These are phyloP conservation scores for Verticillium albo-atrum DNA, from an alignment of 2,329 filamentous ascomycete genomes.

Conservation along the genomic window DNA sequence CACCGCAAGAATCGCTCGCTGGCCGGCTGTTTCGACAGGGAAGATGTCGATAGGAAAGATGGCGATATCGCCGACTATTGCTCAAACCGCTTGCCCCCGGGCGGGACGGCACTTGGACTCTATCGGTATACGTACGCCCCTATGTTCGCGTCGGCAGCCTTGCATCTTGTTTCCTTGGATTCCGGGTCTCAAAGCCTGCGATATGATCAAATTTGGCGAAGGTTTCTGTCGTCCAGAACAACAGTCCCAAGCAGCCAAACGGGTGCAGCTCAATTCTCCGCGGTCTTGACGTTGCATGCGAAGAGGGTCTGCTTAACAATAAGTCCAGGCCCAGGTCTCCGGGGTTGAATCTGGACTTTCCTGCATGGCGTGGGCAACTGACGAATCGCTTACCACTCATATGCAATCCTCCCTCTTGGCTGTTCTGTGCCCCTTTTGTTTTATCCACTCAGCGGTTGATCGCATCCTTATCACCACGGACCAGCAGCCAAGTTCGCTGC, in stretches of 20 bases:
- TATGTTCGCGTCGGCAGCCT: not conserved
- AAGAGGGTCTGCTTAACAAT: too few species aligned
- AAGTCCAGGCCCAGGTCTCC: too few species aligned
- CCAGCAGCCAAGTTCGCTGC: not conserved
- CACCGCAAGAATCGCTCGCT: constrained; percentile 4
- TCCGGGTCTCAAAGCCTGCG: too few species aligned
- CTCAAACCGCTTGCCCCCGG: not conserved
- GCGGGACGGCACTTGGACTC: not conserved
- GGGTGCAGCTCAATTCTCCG: not conserved
- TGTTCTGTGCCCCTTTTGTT: not conserved
- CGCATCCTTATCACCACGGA: not conserved
- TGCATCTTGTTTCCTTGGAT: too few species aligned
- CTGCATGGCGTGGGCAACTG: not conserved
- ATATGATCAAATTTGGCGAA: too few species aligned
- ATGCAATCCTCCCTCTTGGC: not conserved
- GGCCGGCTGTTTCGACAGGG: not conserved
- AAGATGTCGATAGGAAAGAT: not conserved
- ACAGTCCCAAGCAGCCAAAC: not conserved
- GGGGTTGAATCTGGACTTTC: too few species aligned
- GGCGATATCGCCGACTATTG: not conserved
- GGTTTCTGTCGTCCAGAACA: not conserved
- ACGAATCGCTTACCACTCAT: not conserved
- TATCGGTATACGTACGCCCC: not conserved
- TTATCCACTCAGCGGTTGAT: not conserved
- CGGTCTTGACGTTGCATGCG: not conserved